A percentile compares a stretch with the other conserved stretches of the same genome.
Evolutionary conservation across 208 protist species (phyloP).

Genomic region (Vickermania ingenoplastis): DNA sequence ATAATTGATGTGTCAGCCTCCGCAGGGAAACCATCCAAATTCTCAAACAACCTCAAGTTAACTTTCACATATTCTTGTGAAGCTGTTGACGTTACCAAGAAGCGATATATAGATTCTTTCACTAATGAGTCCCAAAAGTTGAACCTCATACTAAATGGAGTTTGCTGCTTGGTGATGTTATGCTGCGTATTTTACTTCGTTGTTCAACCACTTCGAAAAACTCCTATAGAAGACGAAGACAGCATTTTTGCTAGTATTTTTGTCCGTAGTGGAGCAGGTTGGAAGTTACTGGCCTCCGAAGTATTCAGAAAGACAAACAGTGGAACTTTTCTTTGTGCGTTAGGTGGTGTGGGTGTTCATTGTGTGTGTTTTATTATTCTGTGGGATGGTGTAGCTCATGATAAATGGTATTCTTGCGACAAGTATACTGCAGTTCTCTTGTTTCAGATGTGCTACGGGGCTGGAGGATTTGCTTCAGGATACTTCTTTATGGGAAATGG

Average conservation of each 20-base stretch:
- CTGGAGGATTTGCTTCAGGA: not conserved
- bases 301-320: not conserved
- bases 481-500: not conserved
- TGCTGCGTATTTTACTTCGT: not conserved
- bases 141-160: not conserved
- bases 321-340: not conserved
- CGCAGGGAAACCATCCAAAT: not conserved
- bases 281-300: not conserved
- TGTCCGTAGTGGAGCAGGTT: not conserved
- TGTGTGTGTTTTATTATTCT: not conserved
- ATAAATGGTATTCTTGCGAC: no score
- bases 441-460: no score
- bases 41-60: not conserved
- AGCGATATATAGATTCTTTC: not conserved
- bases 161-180: not conserved
- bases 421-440: no score
- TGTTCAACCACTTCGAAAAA: not conserved
- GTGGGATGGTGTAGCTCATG: not conserved
- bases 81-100: not conserved
- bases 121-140: not conserved
- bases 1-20: not conserved
- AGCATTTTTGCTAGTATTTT: not conserved
- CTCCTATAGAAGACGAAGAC: not conserved
- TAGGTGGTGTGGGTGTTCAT: not conserved
- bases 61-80: not conserved